phyloP scores from a whole-genome alignment of 345 rosid genomes.

The Turritis glabra region DNA sequence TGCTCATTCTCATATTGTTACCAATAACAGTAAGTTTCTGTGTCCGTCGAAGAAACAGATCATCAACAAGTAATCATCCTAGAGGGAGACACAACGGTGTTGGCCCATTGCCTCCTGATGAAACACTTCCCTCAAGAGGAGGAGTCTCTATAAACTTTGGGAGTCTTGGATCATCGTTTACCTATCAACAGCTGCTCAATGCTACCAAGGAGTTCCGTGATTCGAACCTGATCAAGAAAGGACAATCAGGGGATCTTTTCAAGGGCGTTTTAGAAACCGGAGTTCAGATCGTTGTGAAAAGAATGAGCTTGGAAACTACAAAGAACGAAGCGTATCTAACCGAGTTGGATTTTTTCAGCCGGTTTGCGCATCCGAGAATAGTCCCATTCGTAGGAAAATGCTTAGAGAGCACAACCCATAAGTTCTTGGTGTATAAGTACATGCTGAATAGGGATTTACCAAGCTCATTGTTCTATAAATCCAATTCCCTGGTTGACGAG shows the following conservation, averaged over 20 bases:
- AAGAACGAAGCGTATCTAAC: slow-evolving; percentile 50
- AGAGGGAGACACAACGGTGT: slow-evolving; percentile 48
- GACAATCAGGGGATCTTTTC: slow-evolving; percentile 87
- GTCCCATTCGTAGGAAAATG: slow-evolving; percentile 82
- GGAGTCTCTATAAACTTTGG: slow-evolving; percentile 50
- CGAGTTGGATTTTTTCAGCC: slow-evolving; percentile 75
- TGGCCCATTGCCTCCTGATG: slow-evolving; percentile 65
- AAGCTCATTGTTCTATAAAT: slow-evolving; percentile 61
- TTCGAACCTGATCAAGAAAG: slow-evolving; percentile 68
- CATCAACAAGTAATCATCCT: slow-evolving; percentile 29
- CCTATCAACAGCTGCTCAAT: slow-evolving; percentile 58
- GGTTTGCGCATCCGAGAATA: slow-evolving; percentile 68
- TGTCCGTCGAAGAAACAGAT: slow-evolving; percentile 42
- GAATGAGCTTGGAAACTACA: slow-evolving; percentile 49
- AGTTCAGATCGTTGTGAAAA: slow-evolving; percentile 61
- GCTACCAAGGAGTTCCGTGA: slow-evolving; percentile 67
- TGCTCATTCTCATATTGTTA: slow-evolving; percentile 46
- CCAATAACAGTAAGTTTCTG: slow-evolving; percentile 50
- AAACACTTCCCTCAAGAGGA: slow-evolving; percentile 42
- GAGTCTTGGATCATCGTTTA: slow-evolving; percentile 60
- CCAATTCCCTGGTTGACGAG: slow-evolving; percentile 51
- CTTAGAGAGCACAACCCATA: slow-evolving; percentile 65
- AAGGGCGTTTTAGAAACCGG: slow-evolving; percentile 63
- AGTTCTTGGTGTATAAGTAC: slow-evolving; percentile 82
- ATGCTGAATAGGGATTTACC: slow-evolving; percentile 81